Evolutionary conservation across 768 basidiomycete genomes (phyloP).

Genomic region (Mycena olivaceomarginata): DNA sequence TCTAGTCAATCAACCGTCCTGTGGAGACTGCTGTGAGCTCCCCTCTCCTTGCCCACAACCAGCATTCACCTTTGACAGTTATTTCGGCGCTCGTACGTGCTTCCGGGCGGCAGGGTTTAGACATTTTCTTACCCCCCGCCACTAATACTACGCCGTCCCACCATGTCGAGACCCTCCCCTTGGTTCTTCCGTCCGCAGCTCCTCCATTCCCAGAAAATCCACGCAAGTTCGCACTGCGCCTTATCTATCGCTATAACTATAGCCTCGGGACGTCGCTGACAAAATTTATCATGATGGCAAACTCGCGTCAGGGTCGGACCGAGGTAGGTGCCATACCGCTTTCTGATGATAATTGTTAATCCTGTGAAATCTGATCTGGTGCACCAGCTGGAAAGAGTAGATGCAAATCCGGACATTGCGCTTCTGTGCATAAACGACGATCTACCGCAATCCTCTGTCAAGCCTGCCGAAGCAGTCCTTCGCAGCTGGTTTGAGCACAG

Average conservation of each 20-base stretch:
- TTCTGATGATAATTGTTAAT: not conserved
- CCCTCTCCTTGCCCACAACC: not conserved
- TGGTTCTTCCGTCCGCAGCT: conserved; percentile 22
- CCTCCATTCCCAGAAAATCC: conserved; percentile 41
- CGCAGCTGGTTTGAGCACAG: conserved; percentile 17
- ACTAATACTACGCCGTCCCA: not conserved
- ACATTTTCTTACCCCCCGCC: conserved; percentile 37
- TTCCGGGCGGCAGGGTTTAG: conserved; percentile 23
- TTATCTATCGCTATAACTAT: conserved; percentile 41
- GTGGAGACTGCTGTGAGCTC: conserved; percentile 32
- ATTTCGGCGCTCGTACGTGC: conserved; percentile 37
- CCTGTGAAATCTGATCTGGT: not conserved
- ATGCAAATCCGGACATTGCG: conserved; percentile 26
- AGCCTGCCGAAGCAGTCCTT: not conserved
- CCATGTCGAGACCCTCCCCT: conserved; percentile 26
- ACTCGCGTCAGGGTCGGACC: not conserved
- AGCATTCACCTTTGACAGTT: conserved; percentile 14
- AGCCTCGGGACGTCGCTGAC: conserved; percentile 33
- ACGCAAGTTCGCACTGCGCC: conserved; percentile 33
- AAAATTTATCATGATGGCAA: conserved; percentile 30
- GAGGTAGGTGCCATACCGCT: not conserved
- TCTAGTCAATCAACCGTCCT: not conserved
- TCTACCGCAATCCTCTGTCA: conserved; percentile 5
- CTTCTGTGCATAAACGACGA: conserved; percentile 46
- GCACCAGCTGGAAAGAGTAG: not conserved